Conservation (phyloP, 1,284 basidiomycete species). For the Rugosomyces carneus region DNA sequence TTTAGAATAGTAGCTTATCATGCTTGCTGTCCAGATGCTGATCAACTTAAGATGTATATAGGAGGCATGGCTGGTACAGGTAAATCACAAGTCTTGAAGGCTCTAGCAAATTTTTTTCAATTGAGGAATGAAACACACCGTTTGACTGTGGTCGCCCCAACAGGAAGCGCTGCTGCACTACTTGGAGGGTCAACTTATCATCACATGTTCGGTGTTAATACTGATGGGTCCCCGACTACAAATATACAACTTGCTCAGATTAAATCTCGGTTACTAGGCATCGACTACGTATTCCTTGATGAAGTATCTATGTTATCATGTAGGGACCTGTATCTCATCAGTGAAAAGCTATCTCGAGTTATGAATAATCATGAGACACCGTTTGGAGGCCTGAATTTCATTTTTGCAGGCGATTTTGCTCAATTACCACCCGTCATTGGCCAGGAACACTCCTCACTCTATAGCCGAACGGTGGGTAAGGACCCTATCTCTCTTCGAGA, state of each 20-base stretch:
- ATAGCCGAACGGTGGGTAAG: constrained; percentile 12
- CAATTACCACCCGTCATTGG: constrained; percentile 21
- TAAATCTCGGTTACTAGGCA: constrained; percentile 11
- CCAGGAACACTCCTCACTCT: constrained; percentile 12
- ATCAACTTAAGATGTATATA: constrained; percentile 31
- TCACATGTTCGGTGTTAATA: constrained; percentile 25
- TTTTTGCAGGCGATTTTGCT: constrained; percentile 28
- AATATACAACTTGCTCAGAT: constrained; percentile 8
- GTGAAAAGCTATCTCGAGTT: constrained; percentile 10
- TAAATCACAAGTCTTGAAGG: constrained; percentile 37
- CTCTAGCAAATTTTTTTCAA: constrained; percentile 23
- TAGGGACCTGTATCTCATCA: constrained; percentile 16
- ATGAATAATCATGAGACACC: constrained; percentile 11
- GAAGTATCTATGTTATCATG: constrained; percentile 21
- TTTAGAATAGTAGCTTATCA: constrained; percentile 30
- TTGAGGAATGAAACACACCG: constrained; percentile 18
- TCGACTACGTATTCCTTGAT: constrained; percentile 27
- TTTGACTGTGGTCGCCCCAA: constrained; percentile 30
- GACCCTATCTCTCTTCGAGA: constrained; percentile 1
- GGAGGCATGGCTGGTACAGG: constrained; percentile 37
- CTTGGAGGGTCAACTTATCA: constrained; percentile 35
- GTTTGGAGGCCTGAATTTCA: constrained; percentile 27
- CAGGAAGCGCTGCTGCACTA: constrained; percentile 30
- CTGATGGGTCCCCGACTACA: neutral
- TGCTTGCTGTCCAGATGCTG: constrained; percentile 11